Base-by-base conservation (phyloP, 2,329 filamentous ascomycete species). In the Arthrobotrys sinensis region DNA sequence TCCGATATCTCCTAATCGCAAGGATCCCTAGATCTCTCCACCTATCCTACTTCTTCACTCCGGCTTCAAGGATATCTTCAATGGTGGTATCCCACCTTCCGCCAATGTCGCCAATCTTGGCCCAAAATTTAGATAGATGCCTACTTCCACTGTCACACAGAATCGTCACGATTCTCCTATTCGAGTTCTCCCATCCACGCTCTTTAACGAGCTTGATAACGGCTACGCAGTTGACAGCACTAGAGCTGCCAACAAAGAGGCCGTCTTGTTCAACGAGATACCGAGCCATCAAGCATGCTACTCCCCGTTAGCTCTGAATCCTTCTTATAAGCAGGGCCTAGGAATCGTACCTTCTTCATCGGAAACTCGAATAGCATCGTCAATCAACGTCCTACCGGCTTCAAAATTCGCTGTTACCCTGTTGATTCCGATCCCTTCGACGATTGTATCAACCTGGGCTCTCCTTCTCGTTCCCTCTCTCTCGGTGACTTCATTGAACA, bases 241-340 rank as follows among this genome's bases (percentile, higher is more conserved):
- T 97, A 84, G 93, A 97, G 84, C 94, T 97, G 7, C 96, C 96
- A 46, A 94, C 88, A 82, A 99, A 99, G 66, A 99, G 91, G 6
- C 96, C 96, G 84, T 99, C 96, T 80, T 94, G 92, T 85, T 98
- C 94, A 7, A 97, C 95, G 46, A 99, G 86, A 93, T 94, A 98
- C 80, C 93, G 88, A n/a, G 95, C 96, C 96, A 99, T 99, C 24
- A 81, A 68, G 16, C 69, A 73, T 14, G 76, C 76, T 78, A 28
- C 8, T 4, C 19, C 19, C 16, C 7, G 43, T 78, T 45, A 78
- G 67, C 34, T 21, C 8, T 3, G 32, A 34, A 7, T 19, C 53
- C 40, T 16, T 24, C 28, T 21, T 6, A 14, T 12, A 43, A 5
- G 14, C 16, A 21, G 5, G 14, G 68, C 88, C 88, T 4, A 16